Conservation (phyloP, 495 filamentous ascomycete genomes). For the Ascodesmis nigricans region DNA sequence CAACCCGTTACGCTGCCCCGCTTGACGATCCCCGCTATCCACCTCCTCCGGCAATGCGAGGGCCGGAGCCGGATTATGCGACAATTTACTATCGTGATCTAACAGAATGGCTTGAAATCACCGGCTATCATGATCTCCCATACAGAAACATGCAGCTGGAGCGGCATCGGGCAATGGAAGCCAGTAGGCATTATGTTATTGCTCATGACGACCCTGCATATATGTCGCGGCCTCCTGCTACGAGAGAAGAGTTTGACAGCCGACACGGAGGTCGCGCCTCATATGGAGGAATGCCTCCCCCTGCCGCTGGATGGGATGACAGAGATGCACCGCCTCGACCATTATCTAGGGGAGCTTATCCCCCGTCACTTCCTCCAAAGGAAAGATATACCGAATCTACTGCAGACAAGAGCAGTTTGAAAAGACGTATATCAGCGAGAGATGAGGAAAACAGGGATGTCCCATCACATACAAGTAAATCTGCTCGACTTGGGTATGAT, state of each 20-base stretch:
- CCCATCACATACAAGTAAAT: conserved; percentile 8
- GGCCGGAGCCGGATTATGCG: conserved; percentile 20
- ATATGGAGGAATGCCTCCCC: conserved; percentile 18
- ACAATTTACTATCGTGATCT: conserved; percentile 28
- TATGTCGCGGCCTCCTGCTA: background rate
- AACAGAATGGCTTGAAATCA: conserved; percentile 38
- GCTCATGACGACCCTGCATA: conserved; percentile 2
- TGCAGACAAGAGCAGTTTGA: conserved; percentile 10
- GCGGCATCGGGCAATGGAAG: conserved; percentile 28
- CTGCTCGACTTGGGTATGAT: conserved; percentile 7
- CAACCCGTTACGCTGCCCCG: conserved; percentile 15
- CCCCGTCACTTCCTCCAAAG: conserved; percentile 11
- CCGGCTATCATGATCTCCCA: conserved; percentile 32
- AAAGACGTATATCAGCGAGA: conserved; percentile 18
- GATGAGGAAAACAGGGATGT: conserved; percentile 18
- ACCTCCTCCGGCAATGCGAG: conserved; percentile 7
- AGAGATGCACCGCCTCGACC: conserved; percentile 16
- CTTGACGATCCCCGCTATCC: conserved; percentile 18
- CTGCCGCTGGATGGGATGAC: conserved; percentile 16
- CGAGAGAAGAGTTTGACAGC: too few relatives aligned
- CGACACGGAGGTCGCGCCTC: conserved; percentile 9
- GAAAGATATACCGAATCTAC: background rate
- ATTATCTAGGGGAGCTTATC: conserved; percentile 15
- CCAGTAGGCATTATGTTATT: conserved; percentile 10
- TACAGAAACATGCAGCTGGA: conserved; percentile 28